Evolutionary conservation across 257 asterid species (phyloP).

Genomic region (Solanum lycopersicoides): DNA sequence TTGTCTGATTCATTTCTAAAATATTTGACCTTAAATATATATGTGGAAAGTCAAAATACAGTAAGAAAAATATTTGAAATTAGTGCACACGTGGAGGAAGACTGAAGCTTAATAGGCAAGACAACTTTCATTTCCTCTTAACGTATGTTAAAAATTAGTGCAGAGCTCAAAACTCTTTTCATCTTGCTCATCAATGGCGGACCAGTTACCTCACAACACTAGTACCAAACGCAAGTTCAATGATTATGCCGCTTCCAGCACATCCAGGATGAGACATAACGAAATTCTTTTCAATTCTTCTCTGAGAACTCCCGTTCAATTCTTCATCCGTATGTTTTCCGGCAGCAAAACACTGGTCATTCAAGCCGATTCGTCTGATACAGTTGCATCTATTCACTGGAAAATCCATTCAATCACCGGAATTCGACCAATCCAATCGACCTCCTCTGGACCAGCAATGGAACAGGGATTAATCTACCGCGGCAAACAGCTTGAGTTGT

Average conservation of each 20-base stretch:
- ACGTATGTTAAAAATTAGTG: not conserved
- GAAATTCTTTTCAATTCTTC: not conserved
- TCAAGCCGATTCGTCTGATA: slow-evolving; percentile 39
- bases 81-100: no score
- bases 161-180: not conserved
- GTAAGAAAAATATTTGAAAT: no score
- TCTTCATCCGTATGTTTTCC: slow-evolving; percentile 61
- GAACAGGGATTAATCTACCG: slow-evolving; percentile 62
- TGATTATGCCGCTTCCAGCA: slow-evolving; percentile 32
- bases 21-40: not conserved
- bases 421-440: slow-evolving; percentile 6
- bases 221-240: slow-evolving; percentile 26
- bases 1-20: no score
- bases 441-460: not conserved
- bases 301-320: slow-evolving; percentile 30
- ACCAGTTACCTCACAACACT: not conserved
- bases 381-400: slow-evolving; percentile 38
- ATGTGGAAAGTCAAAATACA: not conserved
- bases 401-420: slow-evolving; percentile 38
- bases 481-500: slow-evolving; percentile 67
- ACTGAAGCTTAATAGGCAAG: no score
- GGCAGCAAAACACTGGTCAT: slow-evolving; percentile 42
- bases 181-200: not conserved
- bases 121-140: no score
- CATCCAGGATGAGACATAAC: slow-evolving; percentile 48